A percentile compares a stretch with the other conserved stretches of the same genome.
Conservation (phyloP, 2,329 filamentous ascomycete genomes). For the Colletotrichum tabaci region DNA sequence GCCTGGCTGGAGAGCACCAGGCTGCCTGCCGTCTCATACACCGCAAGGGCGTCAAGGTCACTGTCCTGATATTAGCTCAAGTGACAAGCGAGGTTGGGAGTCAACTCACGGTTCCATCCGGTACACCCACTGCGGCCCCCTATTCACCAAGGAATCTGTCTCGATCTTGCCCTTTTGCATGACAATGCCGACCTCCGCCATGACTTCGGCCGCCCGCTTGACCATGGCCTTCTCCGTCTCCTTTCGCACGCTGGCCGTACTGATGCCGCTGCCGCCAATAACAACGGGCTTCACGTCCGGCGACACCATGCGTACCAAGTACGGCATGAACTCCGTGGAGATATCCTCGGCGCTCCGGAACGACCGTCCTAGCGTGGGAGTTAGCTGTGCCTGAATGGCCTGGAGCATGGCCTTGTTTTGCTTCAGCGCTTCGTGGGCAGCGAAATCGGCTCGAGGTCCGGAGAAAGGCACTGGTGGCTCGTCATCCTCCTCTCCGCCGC, state of each 20-base stretch:
- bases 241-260: conserved; percentile 88
- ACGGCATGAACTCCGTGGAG: conserved; percentile 87
- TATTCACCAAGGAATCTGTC: conserved; percentile 70
- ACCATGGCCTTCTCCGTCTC: conserved; percentile 89
- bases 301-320: conserved; percentile 85
- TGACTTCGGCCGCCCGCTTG: conserved; percentile 81
- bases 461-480: conserved; percentile 80
- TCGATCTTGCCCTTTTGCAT: conserved; percentile 89
- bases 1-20: conserved; percentile 70
- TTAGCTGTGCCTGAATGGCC: conserved; percentile 79
- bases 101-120: conserved; percentile 90
- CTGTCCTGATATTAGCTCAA: conserved; percentile 52
- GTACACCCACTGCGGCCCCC: conserved; percentile 84
- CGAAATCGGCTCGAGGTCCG: conserved; percentile 85
- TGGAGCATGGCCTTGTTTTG: conserved; percentile 82
- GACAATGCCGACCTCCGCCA: conserved; percentile 85
- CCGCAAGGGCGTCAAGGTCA: conserved; percentile 82
- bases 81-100: background rate
- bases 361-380: conserved; percentile 78
- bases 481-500: conserved; percentile 63
- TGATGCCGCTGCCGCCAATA: conserved; percentile 77
- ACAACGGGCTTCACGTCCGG: conserved; percentile 94
- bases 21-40: conserved; percentile 78
- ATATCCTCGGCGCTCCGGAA: conserved; percentile 87
- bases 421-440: conserved; percentile 85